These are phyloP conservation scores for Ophiostoma ips DNA, from an alignment of 2,329 filamentous ascomycete species.

Conservation along the genomic window DNA sequence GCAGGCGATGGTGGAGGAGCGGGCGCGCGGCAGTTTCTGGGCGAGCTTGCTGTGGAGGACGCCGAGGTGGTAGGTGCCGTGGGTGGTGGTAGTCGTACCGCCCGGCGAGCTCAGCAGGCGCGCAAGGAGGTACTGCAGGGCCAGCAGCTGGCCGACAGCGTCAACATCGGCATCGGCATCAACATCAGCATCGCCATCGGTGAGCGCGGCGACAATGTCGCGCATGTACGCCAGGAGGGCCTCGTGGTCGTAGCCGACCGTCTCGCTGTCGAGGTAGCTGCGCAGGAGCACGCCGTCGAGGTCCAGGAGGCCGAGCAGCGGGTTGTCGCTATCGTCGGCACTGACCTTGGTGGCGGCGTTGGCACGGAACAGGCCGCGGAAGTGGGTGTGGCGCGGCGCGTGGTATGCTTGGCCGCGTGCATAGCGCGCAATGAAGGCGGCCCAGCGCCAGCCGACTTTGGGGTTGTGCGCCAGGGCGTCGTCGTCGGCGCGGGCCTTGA, in stretches of 20 bases:
- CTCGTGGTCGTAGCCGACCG: constrained; percentile 13
- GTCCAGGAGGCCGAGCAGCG: constrained; percentile 13
- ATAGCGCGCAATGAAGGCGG: constrained; percentile 28
- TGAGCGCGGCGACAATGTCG: constrained; percentile 9
- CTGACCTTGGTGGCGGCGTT: background rate
- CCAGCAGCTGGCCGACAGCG: constrained; percentile 28
- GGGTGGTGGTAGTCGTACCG: background rate
- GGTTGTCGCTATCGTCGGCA: background rate
- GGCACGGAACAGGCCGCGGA: constrained; percentile 16
- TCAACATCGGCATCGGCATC: background rate
- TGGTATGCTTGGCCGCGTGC: constrained; percentile 20
- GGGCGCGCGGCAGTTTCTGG: constrained; percentile 19
- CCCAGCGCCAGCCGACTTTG: constrained; percentile 29
- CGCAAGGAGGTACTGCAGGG: constrained; percentile 28
- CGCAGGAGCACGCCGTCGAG: constrained; percentile 20
- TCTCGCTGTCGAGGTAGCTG: constrained; percentile 18
- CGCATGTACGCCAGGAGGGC: constrained; percentile 26
- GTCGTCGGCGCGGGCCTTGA: constrained; percentile 13
- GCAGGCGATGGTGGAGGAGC: constrained; percentile 21
- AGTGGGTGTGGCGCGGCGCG: constrained; percentile 21
- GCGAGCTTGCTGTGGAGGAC: constrained; percentile 28
- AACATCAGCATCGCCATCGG: background rate
- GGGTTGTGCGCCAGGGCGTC: constrained; percentile 12
- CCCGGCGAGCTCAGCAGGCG: constrained; percentile 20
- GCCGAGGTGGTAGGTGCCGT: constrained; percentile 23